Percentiles rank a stretch among this genome's conserved stretches.
Evolutionary conservation across 2,329 filamentous ascomycete species (phyloP).

Genomic region (Gnomoniopsis smithogilvyi): DNA sequence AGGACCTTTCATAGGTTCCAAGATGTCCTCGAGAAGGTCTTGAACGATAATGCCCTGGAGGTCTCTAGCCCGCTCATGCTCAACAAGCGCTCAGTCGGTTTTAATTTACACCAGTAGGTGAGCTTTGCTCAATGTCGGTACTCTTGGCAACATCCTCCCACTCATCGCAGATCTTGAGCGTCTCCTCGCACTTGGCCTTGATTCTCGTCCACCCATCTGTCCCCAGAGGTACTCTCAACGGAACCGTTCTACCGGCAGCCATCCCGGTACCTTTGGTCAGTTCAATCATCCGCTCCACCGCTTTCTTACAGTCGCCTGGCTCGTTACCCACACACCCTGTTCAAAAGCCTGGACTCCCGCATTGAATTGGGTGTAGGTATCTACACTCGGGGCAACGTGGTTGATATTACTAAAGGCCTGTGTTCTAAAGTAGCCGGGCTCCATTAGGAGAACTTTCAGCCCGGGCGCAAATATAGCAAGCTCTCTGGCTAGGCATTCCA

Average conservation of each 20-base stretch:
- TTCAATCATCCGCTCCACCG: slow-evolving; percentile 49
- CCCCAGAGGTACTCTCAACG: slow-evolving; percentile 49
- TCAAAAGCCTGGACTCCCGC: slow-evolving; percentile 18
- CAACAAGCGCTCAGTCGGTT: no score
- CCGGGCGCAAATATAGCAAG: slow-evolving; percentile 27
- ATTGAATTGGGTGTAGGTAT: slow-evolving; percentile 31
- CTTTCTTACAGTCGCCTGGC: slow-evolving; percentile 48
- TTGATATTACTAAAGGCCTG: slow-evolving; percentile 34
- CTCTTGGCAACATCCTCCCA: slow-evolving; percentile 48
- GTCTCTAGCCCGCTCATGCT: no score
- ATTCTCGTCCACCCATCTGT: slow-evolving; percentile 49
- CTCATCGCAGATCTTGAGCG: slow-evolving; percentile 43
- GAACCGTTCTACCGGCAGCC: slow-evolving; percentile 29
- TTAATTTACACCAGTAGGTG: no score
- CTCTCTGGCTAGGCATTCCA: slow-evolving; percentile 31
- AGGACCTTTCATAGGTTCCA: no score
- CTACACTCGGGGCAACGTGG: slow-evolving; percentile 23
- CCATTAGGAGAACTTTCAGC: slow-evolving; percentile 35
- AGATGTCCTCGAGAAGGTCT: no score
- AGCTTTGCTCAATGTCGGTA: no score
- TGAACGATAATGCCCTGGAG: no score
- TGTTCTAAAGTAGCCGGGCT: slow-evolving; percentile 42
- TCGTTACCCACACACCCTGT: slow-evolving; percentile 30
- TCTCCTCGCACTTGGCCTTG: slow-evolving; percentile 46
- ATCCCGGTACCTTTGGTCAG: slow-evolving; percentile 44